A percentile compares a stretch with the other conserved stretches of the same genome.
These are phyloP conservation scores for Piromyces finnis DNA, from an alignment of 192 early-diverging fungal genomes.

Conservation along the genomic window DNA sequence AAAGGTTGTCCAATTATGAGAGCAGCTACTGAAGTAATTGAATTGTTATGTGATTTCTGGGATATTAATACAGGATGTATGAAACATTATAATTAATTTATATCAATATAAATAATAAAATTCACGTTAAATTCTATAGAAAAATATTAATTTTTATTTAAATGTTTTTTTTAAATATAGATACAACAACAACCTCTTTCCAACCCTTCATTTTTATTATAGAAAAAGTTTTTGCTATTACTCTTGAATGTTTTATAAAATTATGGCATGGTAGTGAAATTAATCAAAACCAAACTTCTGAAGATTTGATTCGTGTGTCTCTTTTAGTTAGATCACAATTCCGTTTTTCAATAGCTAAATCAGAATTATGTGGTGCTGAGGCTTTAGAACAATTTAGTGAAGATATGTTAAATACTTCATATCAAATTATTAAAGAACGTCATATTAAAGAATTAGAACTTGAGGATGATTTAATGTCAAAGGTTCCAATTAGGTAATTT, in stretches of 20 bases:
- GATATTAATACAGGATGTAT: constrained; percentile 46
- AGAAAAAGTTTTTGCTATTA: constrained; percentile 31
- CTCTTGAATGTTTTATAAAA: constrained; percentile 28
- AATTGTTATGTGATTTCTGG: constrained; percentile 50
- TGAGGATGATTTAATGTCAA: constrained; percentile 40
- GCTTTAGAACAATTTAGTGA: constrained; percentile 26
- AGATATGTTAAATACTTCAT: constrained; percentile 39
- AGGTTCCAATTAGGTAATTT: constrained; percentile 32
- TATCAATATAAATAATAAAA: background rate
- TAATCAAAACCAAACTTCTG: constrained; percentile 10
- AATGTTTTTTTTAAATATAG: too few species aligned
- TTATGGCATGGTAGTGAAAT: constrained; percentile 49
- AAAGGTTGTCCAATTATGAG: constrained; percentile 39
- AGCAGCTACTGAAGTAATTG: constrained; percentile 41
- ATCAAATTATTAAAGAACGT: constrained; percentile 37
- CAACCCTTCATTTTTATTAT: constrained; percentile 45
- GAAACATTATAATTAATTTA: background rate
- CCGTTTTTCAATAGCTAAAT: constrained; percentile 14
- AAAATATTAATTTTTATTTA: too few species aligned
- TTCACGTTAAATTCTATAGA: too few species aligned
- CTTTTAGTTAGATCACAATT: constrained; percentile 44
- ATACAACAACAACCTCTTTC: constrained; percentile 30
- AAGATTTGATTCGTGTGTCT: constrained; percentile 29
- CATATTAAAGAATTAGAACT: constrained; percentile 47
- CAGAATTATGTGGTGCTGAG: constrained; percentile 3